Evolutionary conservation across 176 grass and related monocot species (phyloP).

Genomic region (Oryza coarctata): DNA sequence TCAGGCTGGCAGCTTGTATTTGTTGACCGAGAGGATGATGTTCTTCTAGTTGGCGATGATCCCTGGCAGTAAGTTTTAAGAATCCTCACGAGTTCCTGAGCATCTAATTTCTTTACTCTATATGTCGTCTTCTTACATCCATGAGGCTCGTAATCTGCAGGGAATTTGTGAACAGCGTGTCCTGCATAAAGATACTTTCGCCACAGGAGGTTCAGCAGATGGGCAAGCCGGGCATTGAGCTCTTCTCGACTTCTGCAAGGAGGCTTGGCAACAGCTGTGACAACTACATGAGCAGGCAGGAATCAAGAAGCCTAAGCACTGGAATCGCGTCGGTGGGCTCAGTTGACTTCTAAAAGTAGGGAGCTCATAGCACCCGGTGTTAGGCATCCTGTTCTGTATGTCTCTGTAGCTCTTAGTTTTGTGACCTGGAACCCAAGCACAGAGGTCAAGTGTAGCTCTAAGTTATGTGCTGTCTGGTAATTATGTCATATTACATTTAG

Average conservation of each 20-base stretch:
- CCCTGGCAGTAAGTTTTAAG: slow-evolving; percentile 83
- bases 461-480: slow-evolving; percentile 32
- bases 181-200: slow-evolving; percentile 95
- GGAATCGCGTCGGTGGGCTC: slow-evolving; percentile 74
- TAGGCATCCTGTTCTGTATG: slow-evolving; percentile 23
- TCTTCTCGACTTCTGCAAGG: slow-evolving; percentile 55
- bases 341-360: slow-evolving; percentile 66
- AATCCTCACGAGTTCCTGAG: neutral
- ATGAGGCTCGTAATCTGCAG: slow-evolving; percentile 37
- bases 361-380: neutral
- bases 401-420: slow-evolving; percentile 43
- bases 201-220: slow-evolving; percentile 89
- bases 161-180: slow-evolving; percentile 94
- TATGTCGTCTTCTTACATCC: slow-evolving; percentile 7
- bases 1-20: slow-evolving; percentile 99
- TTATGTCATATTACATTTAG: slow-evolving; percentile 56
- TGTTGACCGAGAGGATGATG: slow-evolving; percentile 81
- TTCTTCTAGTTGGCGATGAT: slow-evolving; percentile 94
- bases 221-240: slow-evolving; percentile 59
- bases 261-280: slow-evolving; percentile 65
- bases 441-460: slow-evolving; percentile 42
- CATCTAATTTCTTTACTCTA: neutral
- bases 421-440: slow-evolving; percentile 45
- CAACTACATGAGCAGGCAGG: slow-evolving; percentile 55
- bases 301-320: slow-evolving; percentile 55